These are phyloP conservation scores for Linderina pennispora DNA, from an alignment of 192 early-diverging fungal genomes.

Conservation along the genomic window DNA sequence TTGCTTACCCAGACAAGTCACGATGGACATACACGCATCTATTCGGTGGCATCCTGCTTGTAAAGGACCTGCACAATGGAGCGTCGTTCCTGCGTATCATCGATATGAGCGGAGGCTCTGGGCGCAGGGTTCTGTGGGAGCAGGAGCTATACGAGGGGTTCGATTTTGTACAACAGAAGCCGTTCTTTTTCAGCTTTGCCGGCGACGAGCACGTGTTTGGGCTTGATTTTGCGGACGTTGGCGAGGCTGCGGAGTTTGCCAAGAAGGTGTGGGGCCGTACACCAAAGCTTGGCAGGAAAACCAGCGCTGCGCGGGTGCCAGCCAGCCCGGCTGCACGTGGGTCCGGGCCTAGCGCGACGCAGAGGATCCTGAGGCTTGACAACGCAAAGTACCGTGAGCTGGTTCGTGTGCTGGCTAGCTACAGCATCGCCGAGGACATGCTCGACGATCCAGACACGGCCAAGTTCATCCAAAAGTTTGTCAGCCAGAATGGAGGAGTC, in stretches of 20 bases:
- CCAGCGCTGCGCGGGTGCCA: constrained; percentile 9
- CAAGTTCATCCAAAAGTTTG: constrained; percentile 63
- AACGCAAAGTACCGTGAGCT: constrained; percentile 65
- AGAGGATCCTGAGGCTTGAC: constrained; percentile 58
- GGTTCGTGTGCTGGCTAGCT: constrained; percentile 60
- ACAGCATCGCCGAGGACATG: constrained; percentile 57
- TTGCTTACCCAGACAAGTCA: constrained; percentile 59
- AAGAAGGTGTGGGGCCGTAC: constrained; percentile 49
- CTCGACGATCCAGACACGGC: constrained; percentile 62
- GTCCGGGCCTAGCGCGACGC: constrained; percentile 52
- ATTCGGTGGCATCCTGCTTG: constrained; percentile 63
- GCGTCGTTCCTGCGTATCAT: constrained; percentile 66
- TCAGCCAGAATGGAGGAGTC: constrained; percentile 58
- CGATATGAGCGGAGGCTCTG: constrained; percentile 48
- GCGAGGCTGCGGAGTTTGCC: constrained; percentile 59
- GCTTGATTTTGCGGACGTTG: constrained; percentile 64
- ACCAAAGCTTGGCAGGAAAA: constrained; percentile 5
- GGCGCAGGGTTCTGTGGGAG: constrained; percentile 67
- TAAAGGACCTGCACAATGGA: constrained; percentile 58
- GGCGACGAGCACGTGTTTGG: constrained; percentile 63
- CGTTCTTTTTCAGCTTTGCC: constrained; percentile 67
- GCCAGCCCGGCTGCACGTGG: constrained; percentile 1
- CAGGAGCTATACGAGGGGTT: constrained; percentile 74
- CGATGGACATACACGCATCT: constrained; percentile 65
- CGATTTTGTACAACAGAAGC: constrained; percentile 53